Percentiles rank a stretch among this genome's conserved stretches.
phyloP scores from a whole-genome alignment of 768 basidiomycete species.

The Candolleomyces aberdarensis region DNA sequence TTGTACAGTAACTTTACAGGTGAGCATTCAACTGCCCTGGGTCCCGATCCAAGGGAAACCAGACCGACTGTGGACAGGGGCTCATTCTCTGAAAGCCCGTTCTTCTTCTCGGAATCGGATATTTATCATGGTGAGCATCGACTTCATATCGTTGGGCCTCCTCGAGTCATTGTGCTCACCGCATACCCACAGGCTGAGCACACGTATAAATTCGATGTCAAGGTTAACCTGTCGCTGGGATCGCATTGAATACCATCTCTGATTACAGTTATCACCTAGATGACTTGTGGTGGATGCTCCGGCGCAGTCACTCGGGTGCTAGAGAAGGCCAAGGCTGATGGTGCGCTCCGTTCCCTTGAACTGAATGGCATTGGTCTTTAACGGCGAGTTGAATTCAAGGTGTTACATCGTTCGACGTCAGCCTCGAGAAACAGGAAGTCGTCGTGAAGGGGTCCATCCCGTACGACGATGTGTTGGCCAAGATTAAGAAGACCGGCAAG shows the following conservation, averaged over 20 bases:
- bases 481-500: constrained; percentile 91
- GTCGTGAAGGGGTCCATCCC: constrained; percentile 55
- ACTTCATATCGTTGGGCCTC: background rate
- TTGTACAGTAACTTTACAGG: too few species aligned
- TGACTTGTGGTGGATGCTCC: constrained; percentile 87
- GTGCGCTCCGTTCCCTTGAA: constrained; percentile 11
- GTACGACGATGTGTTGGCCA: constrained; percentile 65
- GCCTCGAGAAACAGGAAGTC: constrained; percentile 70
- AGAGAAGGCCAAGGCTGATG: constrained; percentile 57
- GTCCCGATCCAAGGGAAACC: too few species aligned
- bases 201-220: constrained; percentile 82
- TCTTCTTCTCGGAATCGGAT: background rate
- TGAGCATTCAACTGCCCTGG: too few species aligned
- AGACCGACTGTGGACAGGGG: too few species aligned
- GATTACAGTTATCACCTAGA: constrained; percentile 38
- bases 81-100: too few species aligned
- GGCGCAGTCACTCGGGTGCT: constrained; percentile 77
- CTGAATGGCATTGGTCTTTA: background rate
- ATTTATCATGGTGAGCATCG: background rate
- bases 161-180: background rate
- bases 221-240: constrained; percentile 40
- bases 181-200: constrained; percentile 19
- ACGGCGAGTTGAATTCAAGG: constrained; percentile 32
- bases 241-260: background rate
- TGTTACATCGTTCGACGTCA: constrained; percentile 56